Base-by-base conservation (phyloP, 2,329 filamentous ascomycete species). In the Beauveria pseudobassiana region DNA sequence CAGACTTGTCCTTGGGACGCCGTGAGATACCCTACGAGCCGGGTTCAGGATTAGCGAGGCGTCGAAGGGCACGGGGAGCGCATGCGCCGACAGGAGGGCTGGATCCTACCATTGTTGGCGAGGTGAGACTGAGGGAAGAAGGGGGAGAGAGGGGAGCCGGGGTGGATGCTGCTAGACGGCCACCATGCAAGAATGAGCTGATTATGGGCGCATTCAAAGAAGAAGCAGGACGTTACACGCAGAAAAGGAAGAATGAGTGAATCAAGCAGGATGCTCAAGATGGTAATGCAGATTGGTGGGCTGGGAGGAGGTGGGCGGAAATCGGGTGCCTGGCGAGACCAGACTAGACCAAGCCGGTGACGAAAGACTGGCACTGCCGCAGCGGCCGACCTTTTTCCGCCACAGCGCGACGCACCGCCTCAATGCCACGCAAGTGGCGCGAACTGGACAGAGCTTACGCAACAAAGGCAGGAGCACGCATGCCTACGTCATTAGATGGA, bases 1-100 rank as follows among this genome's bases (percentile, higher is more conserved):
- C 71, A 62, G 70, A 67, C 64, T 75, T 77, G 65, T 76, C 73
- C 70, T 76, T 77, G 61, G 75, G 74, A 67, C 75, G 74, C 68
- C 72, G 68, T 63, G 75, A 74, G 69, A 76, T 74, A 71, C 70
- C 75, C 75, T 77, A 62, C 30, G 18, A 26, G 16, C 1, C 43
- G 42, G 12, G 4, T 10, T 46, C 12, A 12, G 10, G 7, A 49
- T 58, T 49, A 62, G 55, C 18, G 18, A 48, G 18, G n/a, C 24
- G 38, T 49, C 18, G 24, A 10, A 18, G 43, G 30, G 51, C 30
- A 43, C 43, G 42, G 16, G 28, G 34, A 45, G 51, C 9, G 30
- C 43, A 61, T 55, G 59, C 51, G 59, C 59, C 20, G 59, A 28
- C 43, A 18, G 12, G 24, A 43, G 24, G 16, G 40, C 22, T n/a